These are phyloP conservation scores for Ascocoryne sarcoides DNA, from an alignment of 2,329 filamentous ascomycete genomes.

Conservation along the genomic window DNA sequence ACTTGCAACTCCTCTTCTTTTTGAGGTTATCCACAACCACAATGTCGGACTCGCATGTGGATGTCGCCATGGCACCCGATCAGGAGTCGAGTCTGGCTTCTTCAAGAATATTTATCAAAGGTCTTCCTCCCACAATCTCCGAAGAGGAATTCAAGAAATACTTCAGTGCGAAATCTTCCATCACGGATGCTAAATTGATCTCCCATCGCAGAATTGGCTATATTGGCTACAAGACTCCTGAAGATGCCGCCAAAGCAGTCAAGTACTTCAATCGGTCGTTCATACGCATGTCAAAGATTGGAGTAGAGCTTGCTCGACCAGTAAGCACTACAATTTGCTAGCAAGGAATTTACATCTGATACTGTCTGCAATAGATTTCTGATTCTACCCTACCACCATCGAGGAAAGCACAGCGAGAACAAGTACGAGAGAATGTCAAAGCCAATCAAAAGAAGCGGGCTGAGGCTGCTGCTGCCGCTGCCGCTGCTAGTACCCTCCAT, in stretches of 20 bases:
- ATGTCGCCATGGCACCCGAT: too few relatives aligned
- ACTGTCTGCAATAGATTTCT: slow-evolving; percentile 27
- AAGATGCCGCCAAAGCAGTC: slow-evolving; percentile 74
- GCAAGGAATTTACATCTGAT: too few relatives aligned
- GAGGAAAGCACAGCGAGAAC: slow-evolving; percentile 31
- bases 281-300: slow-evolving; percentile 91
- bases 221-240: slow-evolving; percentile 79
- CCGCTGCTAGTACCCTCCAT: slow-evolving; percentile 25
- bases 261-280: slow-evolving; percentile 95
- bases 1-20: too few relatives aligned
- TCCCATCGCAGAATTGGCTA: slow-evolving; percentile 87
- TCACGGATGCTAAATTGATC: slow-evolving; percentile 91
- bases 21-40: too few relatives aligned
- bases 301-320: slow-evolving; percentile 78
- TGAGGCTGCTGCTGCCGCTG: slow-evolving; percentile 24
- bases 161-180: slow-evolving; percentile 65
- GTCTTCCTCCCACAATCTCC: slow-evolving; percentile 75
- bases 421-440: slow-evolving; percentile 25
- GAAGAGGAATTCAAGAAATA: slow-evolving; percentile 83
- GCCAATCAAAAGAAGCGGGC: slow-evolving; percentile 13
- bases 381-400: slow-evolving; percentile 30
- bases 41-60: too few relatives aligned
- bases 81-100: too few relatives aligned
- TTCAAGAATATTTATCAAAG: slow-evolving; percentile 71
- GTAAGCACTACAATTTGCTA: too few relatives aligned